These are phyloP conservation scores for Vaccinium corymbosum DNA, from an alignment of 148 eudicot species.

Conservation along the genomic window DNA sequence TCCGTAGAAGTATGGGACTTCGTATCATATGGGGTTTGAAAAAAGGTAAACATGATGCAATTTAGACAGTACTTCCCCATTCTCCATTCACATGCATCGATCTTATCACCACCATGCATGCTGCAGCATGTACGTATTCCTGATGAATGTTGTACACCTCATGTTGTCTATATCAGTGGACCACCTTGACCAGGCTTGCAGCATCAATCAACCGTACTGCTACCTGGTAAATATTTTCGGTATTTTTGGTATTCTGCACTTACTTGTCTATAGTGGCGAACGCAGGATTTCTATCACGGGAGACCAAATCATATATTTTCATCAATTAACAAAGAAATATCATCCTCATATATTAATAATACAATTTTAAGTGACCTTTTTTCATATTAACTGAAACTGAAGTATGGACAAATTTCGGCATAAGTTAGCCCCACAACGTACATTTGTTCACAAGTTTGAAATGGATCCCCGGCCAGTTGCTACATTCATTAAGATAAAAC, in stretches of 20 bases:
- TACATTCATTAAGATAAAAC: not conserved
- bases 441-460: not conserved
- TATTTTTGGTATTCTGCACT: too few relatives aligned
- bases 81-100: not conserved
- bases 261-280: too few relatives aligned
- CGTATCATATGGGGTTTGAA: not conserved
- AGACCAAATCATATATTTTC: too few relatives aligned
- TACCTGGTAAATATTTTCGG: not conserved
- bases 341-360: too few relatives aligned
- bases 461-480: not conserved
- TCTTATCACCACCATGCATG: not conserved
- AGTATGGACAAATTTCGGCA: too few relatives aligned
- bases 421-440: too few relatives aligned
- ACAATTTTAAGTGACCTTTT: too few relatives aligned
- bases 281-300: too few relatives aligned
- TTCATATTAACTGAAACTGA: too few relatives aligned
- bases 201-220: not conserved
- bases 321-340: too few relatives aligned
- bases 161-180: not conserved
- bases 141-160: not conserved
- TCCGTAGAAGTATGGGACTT: not conserved
- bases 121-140: not conserved
- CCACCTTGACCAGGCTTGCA: not conserved
- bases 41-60: not conserved
- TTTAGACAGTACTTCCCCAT: not conserved